phyloP scores from a whole-genome alignment of 768 basidiomycete species.

The Suillus alpinus region DNA sequence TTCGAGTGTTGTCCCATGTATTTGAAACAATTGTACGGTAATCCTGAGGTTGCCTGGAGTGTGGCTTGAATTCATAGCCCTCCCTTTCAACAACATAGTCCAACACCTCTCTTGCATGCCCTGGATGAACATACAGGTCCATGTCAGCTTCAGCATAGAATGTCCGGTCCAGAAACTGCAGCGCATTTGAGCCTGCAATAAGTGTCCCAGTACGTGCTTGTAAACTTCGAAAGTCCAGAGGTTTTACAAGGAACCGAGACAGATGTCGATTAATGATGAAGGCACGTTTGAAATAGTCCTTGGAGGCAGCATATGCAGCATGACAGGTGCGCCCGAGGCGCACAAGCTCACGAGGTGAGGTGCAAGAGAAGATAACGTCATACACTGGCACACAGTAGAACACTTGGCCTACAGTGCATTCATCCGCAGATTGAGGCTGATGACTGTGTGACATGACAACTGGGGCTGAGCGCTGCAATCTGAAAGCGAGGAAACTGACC shows the following conservation, averaged over 20 bases:
- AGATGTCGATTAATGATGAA: conserved; percentile 37
- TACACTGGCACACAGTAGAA: conserved; percentile 20
- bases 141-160: conserved; percentile 38
- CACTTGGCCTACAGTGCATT: not conserved
- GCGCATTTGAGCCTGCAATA: conserved; percentile 51
- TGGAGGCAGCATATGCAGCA: conserved; percentile 11
- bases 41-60: conserved; percentile 12
- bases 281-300: conserved; percentile 22
- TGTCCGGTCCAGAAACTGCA: conserved; percentile 43
- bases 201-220: conserved; percentile 42
- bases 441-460: too few species aligned
- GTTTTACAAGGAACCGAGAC: conserved; percentile 32
- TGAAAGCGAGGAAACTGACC: too few species aligned
- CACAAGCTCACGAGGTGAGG: conserved; percentile 25
- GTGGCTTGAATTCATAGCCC: conserved; percentile 31
- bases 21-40: not conserved
- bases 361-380: conserved; percentile 14
- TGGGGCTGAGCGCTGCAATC: too few species aligned
- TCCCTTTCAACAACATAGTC: conserved; percentile 28
- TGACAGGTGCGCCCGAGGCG: conserved; percentile 21
- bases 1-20: conserved; percentile 16
- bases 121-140: conserved; percentile 45
- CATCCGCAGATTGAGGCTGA: too few species aligned
- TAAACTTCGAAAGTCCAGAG: conserved; percentile 38
- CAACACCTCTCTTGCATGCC: conserved; percentile 29